Evolutionary conservation across 2,329 filamentous ascomycete genomes (phyloP).

Genomic region (Tothia fuscella): DNA sequence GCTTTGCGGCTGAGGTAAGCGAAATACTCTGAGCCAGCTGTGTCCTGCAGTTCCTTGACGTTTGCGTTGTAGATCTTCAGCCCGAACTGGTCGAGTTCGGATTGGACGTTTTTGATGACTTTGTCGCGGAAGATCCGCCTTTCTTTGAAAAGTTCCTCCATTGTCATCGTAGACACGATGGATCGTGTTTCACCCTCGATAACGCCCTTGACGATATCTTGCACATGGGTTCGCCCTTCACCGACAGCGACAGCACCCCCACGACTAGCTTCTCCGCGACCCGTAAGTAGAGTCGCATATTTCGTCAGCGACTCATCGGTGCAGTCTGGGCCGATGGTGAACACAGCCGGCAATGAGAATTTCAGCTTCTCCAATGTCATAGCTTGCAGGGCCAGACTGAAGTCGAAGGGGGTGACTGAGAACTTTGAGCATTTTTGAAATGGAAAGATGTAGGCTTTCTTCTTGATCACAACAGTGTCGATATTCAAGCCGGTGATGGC

Average conservation of each 20-base stretch:
- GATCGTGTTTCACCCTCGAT: slow-evolving; percentile 81
- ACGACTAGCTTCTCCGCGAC: slow-evolving; percentile 38
- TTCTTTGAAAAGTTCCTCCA: slow-evolving; percentile 79
- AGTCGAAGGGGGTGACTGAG: slow-evolving; percentile 65
- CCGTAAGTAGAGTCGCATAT: slow-evolving; percentile 70
- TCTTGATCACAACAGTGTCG: slow-evolving; percentile 62
- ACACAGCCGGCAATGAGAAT: slow-evolving; percentile 70
- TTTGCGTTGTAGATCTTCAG: slow-evolving; percentile 53
- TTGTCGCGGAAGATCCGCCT: slow-evolving; percentile 65
- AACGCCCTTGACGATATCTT: slow-evolving; percentile 79
- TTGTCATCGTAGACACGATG: slow-evolving; percentile 78
- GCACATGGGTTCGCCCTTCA: slow-evolving; percentile 52
- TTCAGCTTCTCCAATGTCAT: slow-evolving; percentile 87
- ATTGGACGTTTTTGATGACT: slow-evolving; percentile 53
- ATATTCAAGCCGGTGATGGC: slow-evolving; percentile 74
- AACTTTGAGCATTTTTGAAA: slow-evolving; percentile 30
- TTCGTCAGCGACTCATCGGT: slow-evolving; percentile 60
- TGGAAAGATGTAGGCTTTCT: slow-evolving; percentile 41
- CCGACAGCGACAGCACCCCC: slow-evolving; percentile 27
- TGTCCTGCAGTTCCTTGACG: slow-evolving; percentile 79
- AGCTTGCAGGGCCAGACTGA: slow-evolving; percentile 69
- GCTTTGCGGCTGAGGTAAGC: slow-evolving; percentile 70
- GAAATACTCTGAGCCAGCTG: slow-evolving; percentile 72
- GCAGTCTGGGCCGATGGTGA: slow-evolving; percentile 73
- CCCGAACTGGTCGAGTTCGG: slow-evolving; percentile 70